phyloP scores from a whole-genome alignment of 2,329 filamentous ascomycete species.

The Fusarium succisae region DNA sequence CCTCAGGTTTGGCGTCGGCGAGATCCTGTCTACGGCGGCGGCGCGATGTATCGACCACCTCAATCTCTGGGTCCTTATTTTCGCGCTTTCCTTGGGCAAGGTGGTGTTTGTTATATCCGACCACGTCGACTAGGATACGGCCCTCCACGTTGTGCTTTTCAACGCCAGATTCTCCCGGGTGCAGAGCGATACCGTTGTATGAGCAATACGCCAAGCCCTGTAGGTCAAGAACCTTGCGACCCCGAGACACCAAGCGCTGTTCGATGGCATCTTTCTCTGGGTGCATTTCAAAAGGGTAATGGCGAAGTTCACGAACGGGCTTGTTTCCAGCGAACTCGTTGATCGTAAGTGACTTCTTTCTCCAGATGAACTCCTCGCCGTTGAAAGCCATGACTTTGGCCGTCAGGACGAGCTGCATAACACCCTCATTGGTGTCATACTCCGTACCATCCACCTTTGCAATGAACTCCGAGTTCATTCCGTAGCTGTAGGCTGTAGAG shows the following conservation, averaged over 20 bases:
- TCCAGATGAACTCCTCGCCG: conserved; percentile 54
- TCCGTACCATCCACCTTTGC: conserved; percentile 50
- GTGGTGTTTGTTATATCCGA: conserved; percentile 55
- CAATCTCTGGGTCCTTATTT: conserved; percentile 43
- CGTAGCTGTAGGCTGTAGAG: conserved; percentile 51
- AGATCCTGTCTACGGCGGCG: conserved; percentile 6
- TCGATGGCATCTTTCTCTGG: conserved; percentile 43
- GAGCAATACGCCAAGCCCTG: conserved; percentile 53
- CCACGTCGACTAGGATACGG: conserved; percentile 52
- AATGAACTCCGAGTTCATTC: conserved; percentile 53
- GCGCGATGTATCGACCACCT: conserved; percentile 31
- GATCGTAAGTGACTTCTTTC: conserved; percentile 45
- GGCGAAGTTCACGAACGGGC: conserved; percentile 51
- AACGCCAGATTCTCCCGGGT: conserved; percentile 16
- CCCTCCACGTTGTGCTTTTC: conserved; percentile 53
- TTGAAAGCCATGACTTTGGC: conserved; percentile 52
- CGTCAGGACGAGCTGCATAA: conserved; percentile 39
- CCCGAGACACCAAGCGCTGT: conserved; percentile 46
- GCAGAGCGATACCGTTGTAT: conserved; percentile 54
- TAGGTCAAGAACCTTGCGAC: conserved; percentile 52
- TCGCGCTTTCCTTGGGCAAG: conserved; percentile 50
- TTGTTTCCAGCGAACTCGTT: conserved; percentile 51
- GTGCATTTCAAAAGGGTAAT: conserved; percentile 51
- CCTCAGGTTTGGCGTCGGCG: background rate
- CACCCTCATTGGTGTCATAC: conserved; percentile 37